phyloP scores from a whole-genome alignment of 306 rosid species.

The Arachis hypogaea region DNA sequence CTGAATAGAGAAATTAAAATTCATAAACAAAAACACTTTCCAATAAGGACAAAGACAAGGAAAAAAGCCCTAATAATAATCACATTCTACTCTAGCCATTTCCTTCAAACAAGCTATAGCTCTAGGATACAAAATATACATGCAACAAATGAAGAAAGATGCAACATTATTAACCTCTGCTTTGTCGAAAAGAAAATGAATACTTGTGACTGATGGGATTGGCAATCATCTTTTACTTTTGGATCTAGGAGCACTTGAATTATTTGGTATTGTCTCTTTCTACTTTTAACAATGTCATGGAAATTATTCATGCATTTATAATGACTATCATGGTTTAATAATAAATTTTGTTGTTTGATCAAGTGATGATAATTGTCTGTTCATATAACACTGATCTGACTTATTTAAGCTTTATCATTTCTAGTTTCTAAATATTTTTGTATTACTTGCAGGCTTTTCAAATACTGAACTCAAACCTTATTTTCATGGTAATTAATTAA shows the following conservation, averaged over 20 bases:
- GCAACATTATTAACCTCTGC: slow-evolving; percentile 62
- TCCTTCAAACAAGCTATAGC: no score
- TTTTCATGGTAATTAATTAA: no score
- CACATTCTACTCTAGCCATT: no score
- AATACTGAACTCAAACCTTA: no score
- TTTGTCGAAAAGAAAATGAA: slow-evolving; percentile 68
- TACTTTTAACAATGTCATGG: background rate
- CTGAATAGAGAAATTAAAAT: no score
- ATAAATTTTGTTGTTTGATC: background rate
- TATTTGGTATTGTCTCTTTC: slow-evolving; percentile 53
- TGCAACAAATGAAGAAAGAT: slow-evolving; percentile 63
- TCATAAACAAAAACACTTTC: no score
- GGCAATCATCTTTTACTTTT: slow-evolving; percentile 70
- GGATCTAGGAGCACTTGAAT: slow-evolving; percentile 60
- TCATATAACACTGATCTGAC: background rate
- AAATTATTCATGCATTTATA: background rate
- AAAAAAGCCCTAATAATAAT: no score
- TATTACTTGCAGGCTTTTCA: background rate
- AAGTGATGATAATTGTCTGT: background rate
- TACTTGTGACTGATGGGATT: slow-evolving; percentile 63
- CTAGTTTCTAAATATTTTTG: background rate
- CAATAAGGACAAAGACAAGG: no score
- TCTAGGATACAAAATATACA: background rate
- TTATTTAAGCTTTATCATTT: background rate
- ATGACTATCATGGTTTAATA: background rate